Percentiles rank a stretch among this genome's conserved stretches.
Evolutionary conservation across 75 land plant genomes (phyloP).

Genomic region (Selaginella tamariscina): DNA sequence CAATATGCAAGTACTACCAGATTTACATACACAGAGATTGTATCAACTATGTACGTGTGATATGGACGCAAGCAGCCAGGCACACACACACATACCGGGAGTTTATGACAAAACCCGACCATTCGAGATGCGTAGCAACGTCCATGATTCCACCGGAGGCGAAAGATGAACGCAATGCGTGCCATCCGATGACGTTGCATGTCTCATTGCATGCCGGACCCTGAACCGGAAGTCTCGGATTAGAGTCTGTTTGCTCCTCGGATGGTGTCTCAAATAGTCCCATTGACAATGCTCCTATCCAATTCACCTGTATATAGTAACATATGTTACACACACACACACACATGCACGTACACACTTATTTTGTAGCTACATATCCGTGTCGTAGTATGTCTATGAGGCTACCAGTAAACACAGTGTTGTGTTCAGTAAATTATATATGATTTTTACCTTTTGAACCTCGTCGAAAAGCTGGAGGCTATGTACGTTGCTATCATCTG

Average conservation of each 20-base stretch:
- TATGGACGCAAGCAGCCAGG: too few species aligned
- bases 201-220: conserved; percentile 79
- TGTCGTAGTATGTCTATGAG: too few species aligned
- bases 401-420: too few species aligned
- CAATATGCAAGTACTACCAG: too few species aligned
- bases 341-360: too few species aligned
- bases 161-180: conserved; percentile 28
- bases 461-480: conserved; percentile 75
- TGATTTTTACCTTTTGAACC: conserved; percentile 56
- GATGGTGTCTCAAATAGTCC: conserved; percentile 43
- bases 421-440: too few species aligned
- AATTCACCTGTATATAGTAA: too few species aligned
- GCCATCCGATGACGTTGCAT: conserved; percentile 63
- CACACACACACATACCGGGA: too few species aligned
- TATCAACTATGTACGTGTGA: too few species aligned
- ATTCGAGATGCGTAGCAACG: conserved; percentile 47
- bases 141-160: conserved; percentile 32
- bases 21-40: too few species aligned
- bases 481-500: conserved; percentile 81
- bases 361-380: too few species aligned
- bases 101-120: conserved; percentile 87
- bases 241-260: background rate
- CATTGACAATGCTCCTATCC: conserved; percentile 77
- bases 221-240: conserved; percentile 36
- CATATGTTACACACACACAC: too few species aligned